phyloP scores from a whole-genome alignment of 208 protist species.

The Leishmania tarentolae region DNA sequence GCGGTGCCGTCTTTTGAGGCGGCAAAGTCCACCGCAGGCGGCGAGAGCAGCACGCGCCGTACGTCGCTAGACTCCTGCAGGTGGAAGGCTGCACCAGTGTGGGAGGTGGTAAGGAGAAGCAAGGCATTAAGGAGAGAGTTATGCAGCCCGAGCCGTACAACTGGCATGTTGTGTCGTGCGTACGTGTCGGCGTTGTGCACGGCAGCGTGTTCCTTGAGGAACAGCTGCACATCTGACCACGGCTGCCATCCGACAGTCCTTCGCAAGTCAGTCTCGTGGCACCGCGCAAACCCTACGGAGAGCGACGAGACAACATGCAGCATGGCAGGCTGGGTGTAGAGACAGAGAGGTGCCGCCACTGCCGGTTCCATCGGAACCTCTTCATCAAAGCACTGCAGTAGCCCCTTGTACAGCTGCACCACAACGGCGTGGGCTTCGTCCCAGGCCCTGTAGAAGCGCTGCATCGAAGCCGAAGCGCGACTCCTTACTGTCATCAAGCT shows the following conservation, averaged over 20 bases:
- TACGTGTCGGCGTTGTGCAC: slow-evolving; percentile 45
- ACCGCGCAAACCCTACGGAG: slow-evolving; percentile 23
- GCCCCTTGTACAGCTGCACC: slow-evolving; percentile 12
- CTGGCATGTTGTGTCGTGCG: slow-evolving; percentile 44
- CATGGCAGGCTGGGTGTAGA: slow-evolving; percentile 39
- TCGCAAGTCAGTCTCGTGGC: slow-evolving; percentile 32
- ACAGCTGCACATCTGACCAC: slow-evolving; percentile 59
- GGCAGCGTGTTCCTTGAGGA: slow-evolving; percentile 24
- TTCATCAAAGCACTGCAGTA: slow-evolving; percentile 1
- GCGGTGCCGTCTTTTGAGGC: background rate
- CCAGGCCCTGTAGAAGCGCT: slow-evolving; percentile 9
- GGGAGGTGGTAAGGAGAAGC: slow-evolving; percentile 33
- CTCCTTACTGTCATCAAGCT: background rate
- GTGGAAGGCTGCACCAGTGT: slow-evolving; percentile 8
- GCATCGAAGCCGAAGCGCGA: background rate
- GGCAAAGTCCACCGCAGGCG: background rate
- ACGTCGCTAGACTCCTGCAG: slow-evolving; percentile 32
- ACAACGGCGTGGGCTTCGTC: slow-evolving; percentile 4
- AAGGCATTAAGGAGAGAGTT: slow-evolving; percentile 56
- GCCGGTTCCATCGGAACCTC: background rate
- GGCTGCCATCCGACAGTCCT: slow-evolving; percentile 41
- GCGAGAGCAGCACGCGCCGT: slow-evolving; percentile 12
- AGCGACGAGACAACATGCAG: slow-evolving; percentile 30
- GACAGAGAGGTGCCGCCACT: slow-evolving; percentile 7
- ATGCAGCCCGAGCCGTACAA: slow-evolving; percentile 32